Base-by-base conservation (phyloP, 1,139 yeast genomes). In the Hansenula sp. region DNA sequence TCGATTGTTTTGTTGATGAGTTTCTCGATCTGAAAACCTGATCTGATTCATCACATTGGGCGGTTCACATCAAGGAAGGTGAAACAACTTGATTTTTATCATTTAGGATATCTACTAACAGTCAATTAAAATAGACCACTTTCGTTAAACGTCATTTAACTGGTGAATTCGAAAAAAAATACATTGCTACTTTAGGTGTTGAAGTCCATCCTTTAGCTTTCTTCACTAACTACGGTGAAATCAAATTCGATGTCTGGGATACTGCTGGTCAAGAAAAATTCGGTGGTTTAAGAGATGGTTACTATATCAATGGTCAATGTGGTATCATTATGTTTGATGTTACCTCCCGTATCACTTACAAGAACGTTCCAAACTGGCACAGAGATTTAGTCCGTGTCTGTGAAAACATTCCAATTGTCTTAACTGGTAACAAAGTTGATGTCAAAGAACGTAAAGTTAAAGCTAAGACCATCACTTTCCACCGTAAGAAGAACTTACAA, bases 351-450 rank as follows among this genome's bases (percentile, higher is more conserved):
- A 93, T 94, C 76, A 94, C 99, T 60, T 94, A 94, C 79, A 94
- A 93, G 80, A 94, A 94, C 72, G 99, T 94, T 68, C 99, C 99
- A 71, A 94, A 93, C 86, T 94, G 99, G 99, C 97, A 93, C 84
- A 80, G 94, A 74, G 99, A 94, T 73, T 81, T 94, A 69, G 98
- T 93, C 57, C 90, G 99, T 77, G 99, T 94, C 54, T 94, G 99
- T 77, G 99, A 94, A 76, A 93, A 93, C 82, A 93, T 94, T 63
- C 99, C 99, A 63, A 94, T 94, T 63, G 99, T 94, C 48, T 79
- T 94, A 60, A 89, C 97, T 77, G 99, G 99, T 75, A 94, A 94
- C 85, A 94, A 94, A 78, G 99, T 93, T 62, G 99, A 94, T 71
- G 99, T 94, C 61, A 89, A 94, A 81, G 99, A 94, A 79, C 88